Base-by-base conservation (phyloP, 139 green algal species). In the Chlamydomonas incerta region DNA sequence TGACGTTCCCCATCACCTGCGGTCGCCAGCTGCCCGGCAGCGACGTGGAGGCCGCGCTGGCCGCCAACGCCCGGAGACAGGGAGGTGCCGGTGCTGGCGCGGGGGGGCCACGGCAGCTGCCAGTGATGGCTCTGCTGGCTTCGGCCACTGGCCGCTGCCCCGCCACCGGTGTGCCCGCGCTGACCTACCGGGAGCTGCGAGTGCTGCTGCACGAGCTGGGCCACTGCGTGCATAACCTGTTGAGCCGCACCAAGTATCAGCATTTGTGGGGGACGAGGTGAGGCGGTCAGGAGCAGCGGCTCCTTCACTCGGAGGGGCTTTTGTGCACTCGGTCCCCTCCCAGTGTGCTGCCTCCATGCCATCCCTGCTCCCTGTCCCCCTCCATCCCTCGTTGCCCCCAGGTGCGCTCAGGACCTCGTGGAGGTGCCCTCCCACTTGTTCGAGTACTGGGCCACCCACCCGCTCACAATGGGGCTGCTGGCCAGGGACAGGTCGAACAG, bases 171-270 rank as follows among this genome's bases (percentile, higher is more conserved):
- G 52, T 88, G 73, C 52, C 65, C 23, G 81, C 77, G 26, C 65
- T 92, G 69, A 46, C 60, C 31, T 87, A 71, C 67, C 55, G 79
- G 0, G 94, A 96, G 47, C 72, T 98, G 52, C 92, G 94, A 21
- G 97, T 93, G 55, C 90, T 99, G 35, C 92, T 98, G 29, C 97
- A 99, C 73, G 97, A 99, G 90, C 93, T 98, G 88, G 97, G 97
- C 41, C 97, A 99, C 88, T 96, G 95, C 33, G 76, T 97, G 68
- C 93, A 99, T 89, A 96, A 93, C 57, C 82, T 98, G 68, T 89
- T 98, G 28, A 96, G 92, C 17, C 83, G 93, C 46, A 99, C 96
- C 2, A 63, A 86, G 34, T 97, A 93, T 75, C 96, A 99, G 84
- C 96, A 99, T 90, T 77, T 98, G 29, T 94, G 93, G 62, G 97